Percentiles rank a stretch among this genome's conserved stretches.
Evolutionary conservation across 129 eudicot species (phyloP).

Genomic region (Saposhnikovia divaricata): DNA sequence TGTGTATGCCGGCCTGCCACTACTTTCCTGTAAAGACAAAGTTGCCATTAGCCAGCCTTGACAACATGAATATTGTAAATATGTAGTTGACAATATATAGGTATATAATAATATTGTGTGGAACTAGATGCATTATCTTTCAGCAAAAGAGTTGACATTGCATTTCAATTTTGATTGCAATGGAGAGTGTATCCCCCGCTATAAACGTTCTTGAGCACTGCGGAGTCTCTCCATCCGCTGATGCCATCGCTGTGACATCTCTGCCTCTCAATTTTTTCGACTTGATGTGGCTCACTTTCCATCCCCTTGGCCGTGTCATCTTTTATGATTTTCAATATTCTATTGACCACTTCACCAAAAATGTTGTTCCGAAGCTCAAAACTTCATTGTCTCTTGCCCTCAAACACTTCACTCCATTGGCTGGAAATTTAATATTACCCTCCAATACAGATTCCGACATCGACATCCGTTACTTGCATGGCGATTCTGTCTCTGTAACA

Average conservation of each 20-base stretch:
- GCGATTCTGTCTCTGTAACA: conserved; percentile 31
- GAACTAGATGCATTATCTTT: too few relatives aligned
- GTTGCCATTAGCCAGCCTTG: too few relatives aligned
- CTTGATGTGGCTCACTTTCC: background rate
- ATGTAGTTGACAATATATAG: too few relatives aligned
- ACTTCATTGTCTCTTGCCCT: conserved; percentile 2
- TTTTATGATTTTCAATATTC: background rate
- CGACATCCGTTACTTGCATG: conserved; percentile 27
- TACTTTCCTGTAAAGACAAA: too few relatives aligned
- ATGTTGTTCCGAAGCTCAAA: background rate
- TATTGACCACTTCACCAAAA: background rate
- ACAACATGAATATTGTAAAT: too few relatives aligned
- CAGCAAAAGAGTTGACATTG: too few relatives aligned
- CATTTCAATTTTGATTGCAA: too few relatives aligned
- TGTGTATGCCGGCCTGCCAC: too few relatives aligned
- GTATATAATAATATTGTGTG: too few relatives aligned
- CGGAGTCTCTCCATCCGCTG: conserved; percentile 3
- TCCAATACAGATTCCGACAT: background rate
- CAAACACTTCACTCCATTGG: conserved; percentile 5
- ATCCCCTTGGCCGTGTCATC: background rate
- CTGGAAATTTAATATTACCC: conserved; percentile 2
- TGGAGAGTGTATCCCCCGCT: background rate
- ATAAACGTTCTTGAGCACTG: background rate
- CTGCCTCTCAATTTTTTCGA: conserved; percentile 3
- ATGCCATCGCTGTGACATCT: background rate